Evolutionary conservation across 352 stramenopile genomes (phyloP), one percentile per base, ranked within the genome.

Genomic region (Thalassiosira pacifica): DNA sequence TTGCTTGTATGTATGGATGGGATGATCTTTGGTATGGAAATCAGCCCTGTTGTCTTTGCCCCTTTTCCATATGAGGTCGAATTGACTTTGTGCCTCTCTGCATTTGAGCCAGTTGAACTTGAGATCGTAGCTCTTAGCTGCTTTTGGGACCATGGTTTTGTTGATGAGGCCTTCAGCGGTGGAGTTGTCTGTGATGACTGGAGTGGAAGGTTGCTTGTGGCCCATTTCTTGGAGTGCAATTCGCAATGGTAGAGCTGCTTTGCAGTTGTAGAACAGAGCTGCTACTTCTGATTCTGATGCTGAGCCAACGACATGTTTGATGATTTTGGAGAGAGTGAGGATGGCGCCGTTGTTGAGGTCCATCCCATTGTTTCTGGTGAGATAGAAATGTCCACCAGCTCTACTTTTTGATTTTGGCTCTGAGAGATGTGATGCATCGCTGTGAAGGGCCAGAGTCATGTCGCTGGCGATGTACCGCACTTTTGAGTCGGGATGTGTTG

Each of bases 21-120:
- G 82, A 55, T 86, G 81, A 27, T 84, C 84, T n/a, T 64, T 75
- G 40, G 67, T 75, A 68, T 86, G 34, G 10, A 11, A 82, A 57
- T 82, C 70, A 9, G 52, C 80, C 55, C 26, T 53, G 29, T 87
- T 83, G 1, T n/a, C 3, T 3, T 1, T 11, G 10, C 73, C 72
- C 55, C 0, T n/a, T 48, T n/a, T 8, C 80, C 80, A 87, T 22
- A 69, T 64, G 10, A 88, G 45, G 40, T 76, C 11, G 31, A 84
- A 88, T 52, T 80, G 74, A 19, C 63, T 57, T 70, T 81, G 69
- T 19, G 45, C 45, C 19, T 57, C 19, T 5, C 45, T 5, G 45
- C 45, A 57, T 57, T 57, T 57, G 5, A 57, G 24, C 3, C 4
- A 42, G 34, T 42, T 42, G 34, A 42, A 42, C 4, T 10, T 4